Conservation (phyloP, 352 stramenopile species). For the Pythium rhizo-oryzae region DNA sequence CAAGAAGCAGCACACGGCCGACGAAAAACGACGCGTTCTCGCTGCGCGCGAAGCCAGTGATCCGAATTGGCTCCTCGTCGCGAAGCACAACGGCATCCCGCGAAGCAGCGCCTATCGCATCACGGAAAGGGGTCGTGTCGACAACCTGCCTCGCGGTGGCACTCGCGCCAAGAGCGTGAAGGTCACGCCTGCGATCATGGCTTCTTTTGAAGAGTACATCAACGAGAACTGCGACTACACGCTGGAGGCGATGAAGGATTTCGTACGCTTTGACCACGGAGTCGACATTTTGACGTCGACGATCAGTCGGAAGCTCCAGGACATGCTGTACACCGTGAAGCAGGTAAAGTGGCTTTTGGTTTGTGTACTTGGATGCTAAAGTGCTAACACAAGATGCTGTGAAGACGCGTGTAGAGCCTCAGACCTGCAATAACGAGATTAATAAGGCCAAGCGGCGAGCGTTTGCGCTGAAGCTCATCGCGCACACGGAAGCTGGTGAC, state of each 20-base stretch:
- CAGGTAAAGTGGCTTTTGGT: not conserved
- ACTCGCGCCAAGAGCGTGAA: not conserved
- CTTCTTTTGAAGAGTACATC: not conserved
- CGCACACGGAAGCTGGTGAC: not conserved
- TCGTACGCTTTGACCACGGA: no score
- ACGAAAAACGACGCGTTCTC: no score
- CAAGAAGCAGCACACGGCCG: no score
- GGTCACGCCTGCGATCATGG: constrained; percentile 5
- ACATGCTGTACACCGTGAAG: no score
- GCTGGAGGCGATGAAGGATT: not conserved
- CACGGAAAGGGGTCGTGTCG: no score
- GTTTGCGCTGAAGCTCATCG: not conserved
- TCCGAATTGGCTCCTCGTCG: no score
- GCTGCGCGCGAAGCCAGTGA: no score
- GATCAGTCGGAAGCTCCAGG: no score
- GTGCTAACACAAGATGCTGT: not conserved
- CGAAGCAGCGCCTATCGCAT: no score
- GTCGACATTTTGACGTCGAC: no score
- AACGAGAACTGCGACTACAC: not conserved
- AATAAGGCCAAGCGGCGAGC: constrained; percentile 6
- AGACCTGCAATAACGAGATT: not conserved
- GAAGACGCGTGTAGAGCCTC: not conserved
- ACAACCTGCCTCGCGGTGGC: not conserved
- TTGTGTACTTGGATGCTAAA: constrained; percentile 8
- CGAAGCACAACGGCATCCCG: no score